Base-by-base conservation (phyloP, 768 basidiomycete genomes). In the Termitomyces sp. region DNA sequence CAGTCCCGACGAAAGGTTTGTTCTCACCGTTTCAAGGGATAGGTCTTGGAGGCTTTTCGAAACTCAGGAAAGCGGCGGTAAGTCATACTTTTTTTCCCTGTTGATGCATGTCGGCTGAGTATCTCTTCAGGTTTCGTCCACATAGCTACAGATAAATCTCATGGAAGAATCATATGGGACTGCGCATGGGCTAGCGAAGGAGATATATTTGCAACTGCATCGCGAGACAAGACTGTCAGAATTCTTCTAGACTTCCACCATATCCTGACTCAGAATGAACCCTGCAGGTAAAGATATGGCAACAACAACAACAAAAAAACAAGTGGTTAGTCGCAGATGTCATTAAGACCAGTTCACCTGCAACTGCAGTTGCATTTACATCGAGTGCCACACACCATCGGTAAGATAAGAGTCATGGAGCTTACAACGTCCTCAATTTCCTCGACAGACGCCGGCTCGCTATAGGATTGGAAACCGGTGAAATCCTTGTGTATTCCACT, bases 131-230 rank as follows among this genome's bases (percentile, higher is more conserved):
- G 82, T 1, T 95, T 85, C 68, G 62, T 76, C 8, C 84, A 87
- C 2, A 66, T 87, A 22, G 83, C 84, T 5, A 80, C 83, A 16
- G 85, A 94, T 58, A 96, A 92, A 73, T 86, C 92, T 0, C 97
- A 98, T 71, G 82, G 83, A 1, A 83, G 97, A 41, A 97, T 99
- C 66, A 89, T 99, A 37, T 95, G 97, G 94, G 97, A 98, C 69
- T 92, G 91, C 66, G 84, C 86, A 15, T 99, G 95, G 94, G 80
- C 89, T 1, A 67, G 74, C 1, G 87, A 92, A 63, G 85, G 86
- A 7, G 81, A 86, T 64, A 67, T 88, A 16, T 99, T 99, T 67
- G 95, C 87, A 12, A 98, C 97, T 2, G 95, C 92, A 1, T 95
- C 95, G 3, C 83, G 97, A 45, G 97, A 99, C 73, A 98, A 96